A percentile compares a stretch with the other conserved stretches of the same genome.
These are phyloP conservation scores for Stachybotrys echinatus DNA, from an alignment of 2,329 filamentous ascomycete genomes.

Conservation along the genomic window DNA sequence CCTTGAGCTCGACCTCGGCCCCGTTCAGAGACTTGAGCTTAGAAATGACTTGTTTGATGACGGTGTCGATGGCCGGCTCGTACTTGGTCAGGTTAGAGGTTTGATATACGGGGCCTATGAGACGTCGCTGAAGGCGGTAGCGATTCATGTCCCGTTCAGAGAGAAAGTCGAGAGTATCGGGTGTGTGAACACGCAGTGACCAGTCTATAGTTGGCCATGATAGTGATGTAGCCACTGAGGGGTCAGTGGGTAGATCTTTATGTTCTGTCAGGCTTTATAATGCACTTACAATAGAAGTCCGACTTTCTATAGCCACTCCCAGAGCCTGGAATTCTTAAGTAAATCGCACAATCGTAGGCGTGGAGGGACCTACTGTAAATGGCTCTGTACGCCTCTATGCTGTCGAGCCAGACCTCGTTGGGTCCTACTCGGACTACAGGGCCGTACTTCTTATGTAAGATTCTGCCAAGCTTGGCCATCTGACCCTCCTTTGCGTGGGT, in stretches of 20 bases:
- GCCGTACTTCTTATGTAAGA: slow-evolving; percentile 42
- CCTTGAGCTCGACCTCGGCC: slow-evolving; percentile 39
- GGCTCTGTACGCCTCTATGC: slow-evolving; percentile 37
- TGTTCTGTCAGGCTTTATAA: background rate
- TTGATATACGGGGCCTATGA: slow-evolving; percentile 44
- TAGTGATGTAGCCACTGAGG: slow-evolving; percentile 38
- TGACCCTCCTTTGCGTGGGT: slow-evolving; percentile 38
- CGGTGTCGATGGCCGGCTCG: slow-evolving; percentile 33
- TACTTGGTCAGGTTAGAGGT: slow-evolving; percentile 35
- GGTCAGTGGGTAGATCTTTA: no score
- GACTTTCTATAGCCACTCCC: slow-evolving; percentile 45
- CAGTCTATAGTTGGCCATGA: slow-evolving; percentile 36
- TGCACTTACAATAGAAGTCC: slow-evolving; percentile 42
- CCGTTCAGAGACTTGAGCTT: slow-evolving; percentile 31
- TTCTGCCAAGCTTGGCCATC: slow-evolving; percentile 33
- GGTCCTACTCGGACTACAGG: slow-evolving; percentile 48
- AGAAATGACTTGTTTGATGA: slow-evolving; percentile 27
- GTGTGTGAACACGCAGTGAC: slow-evolving; percentile 25
- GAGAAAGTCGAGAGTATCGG: slow-evolving; percentile 44
- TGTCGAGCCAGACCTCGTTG: slow-evolving; percentile 48
- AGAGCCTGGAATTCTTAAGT: slow-evolving; percentile 24
- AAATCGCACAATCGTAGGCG: background rate
- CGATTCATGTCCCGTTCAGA: slow-evolving; percentile 41
- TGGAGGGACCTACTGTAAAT: slow-evolving; percentile 37
- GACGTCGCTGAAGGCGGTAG: slow-evolving; percentile 42